These are phyloP conservation scores for Paulownia fortunei DNA, from an alignment of 257 asterid species.

Conservation along the genomic window DNA sequence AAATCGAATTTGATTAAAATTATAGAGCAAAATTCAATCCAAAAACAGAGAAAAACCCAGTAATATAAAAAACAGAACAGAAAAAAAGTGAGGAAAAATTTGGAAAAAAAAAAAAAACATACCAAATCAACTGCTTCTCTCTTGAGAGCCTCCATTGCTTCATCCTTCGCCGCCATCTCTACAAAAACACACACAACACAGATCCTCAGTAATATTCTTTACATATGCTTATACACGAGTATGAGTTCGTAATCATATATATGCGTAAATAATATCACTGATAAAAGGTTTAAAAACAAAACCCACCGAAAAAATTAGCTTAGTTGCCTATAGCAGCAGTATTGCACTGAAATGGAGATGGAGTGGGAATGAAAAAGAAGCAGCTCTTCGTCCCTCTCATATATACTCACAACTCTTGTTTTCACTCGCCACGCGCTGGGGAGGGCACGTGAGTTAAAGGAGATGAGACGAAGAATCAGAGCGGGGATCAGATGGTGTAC, in stretches of 20 bases:
- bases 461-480: not conserved
- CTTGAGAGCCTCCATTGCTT: slow-evolving; percentile 70
- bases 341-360: slow-evolving; percentile 5
- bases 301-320: slow-evolving; percentile 24
- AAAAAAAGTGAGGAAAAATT: not conserved
- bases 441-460: slow-evolving; percentile 32
- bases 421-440: slow-evolving; percentile 28
- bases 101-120: not conserved
- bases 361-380: slow-evolving; percentile 22
- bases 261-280: not conserved
- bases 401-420: not conserved
- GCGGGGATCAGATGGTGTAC: slow-evolving; percentile 31
- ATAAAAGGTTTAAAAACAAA: not conserved
- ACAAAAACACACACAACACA: slow-evolving; percentile 14
- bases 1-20: not conserved
- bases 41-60: not conserved
- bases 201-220: not conserved
- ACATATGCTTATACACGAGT: not conserved
- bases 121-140: slow-evolving; percentile 78
- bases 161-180: slow-evolving; percentile 62
- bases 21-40: not conserved
- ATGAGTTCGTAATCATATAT: not conserved
- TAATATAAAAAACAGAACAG: not conserved
- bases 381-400: slow-evolving; percentile 1
- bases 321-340: slow-evolving; percentile 18